These are phyloP conservation scores for Aristolochia contorta DNA, from an alignment of 164 flowering plant genomes.

Conservation along the genomic window DNA sequence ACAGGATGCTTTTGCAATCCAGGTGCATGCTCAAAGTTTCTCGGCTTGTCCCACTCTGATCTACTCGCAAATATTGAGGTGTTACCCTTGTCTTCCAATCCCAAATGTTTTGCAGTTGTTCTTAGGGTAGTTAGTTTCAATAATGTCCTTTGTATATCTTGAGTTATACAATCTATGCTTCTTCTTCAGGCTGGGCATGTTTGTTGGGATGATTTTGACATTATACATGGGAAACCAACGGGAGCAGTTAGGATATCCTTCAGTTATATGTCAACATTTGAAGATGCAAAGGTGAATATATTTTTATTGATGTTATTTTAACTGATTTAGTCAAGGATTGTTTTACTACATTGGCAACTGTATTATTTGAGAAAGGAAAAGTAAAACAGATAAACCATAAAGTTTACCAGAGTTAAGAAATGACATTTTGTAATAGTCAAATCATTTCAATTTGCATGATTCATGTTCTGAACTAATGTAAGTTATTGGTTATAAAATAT, in stretches of 20 bases:
- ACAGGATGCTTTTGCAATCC: slow-evolving; percentile 99
- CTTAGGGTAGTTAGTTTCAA: too few species aligned
- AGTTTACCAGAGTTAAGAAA: too few species aligned
- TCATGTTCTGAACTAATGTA: too few species aligned
- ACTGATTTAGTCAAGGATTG: too few species aligned
- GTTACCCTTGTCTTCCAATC: background rate
- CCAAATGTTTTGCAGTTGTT: too few species aligned
- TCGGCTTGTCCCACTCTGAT: slow-evolving; percentile 77
- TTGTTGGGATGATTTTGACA: slow-evolving; percentile 94
- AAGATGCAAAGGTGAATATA: slow-evolving; percentile 62
- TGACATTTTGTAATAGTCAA: too few species aligned
- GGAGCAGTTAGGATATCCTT: slow-evolving; percentile 96
- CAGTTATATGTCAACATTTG: slow-evolving; percentile 97
- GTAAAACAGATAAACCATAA: too few species aligned
- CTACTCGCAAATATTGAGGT: slow-evolving; percentile 85
- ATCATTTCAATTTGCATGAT: too few species aligned
- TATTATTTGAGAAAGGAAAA: too few species aligned
- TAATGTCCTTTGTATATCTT: too few species aligned
- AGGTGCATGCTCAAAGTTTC: slow-evolving; percentile 93
- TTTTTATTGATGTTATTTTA: background rate
- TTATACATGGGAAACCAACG: slow-evolving; percentile 80
- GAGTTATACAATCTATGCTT: background rate
- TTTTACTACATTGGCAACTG: too few species aligned
- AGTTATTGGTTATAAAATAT: too few species aligned
- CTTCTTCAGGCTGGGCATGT: slow-evolving; percentile 76